Conservation (phyloP, 2,329 filamentous ascomycete genomes). For the Pyrenophora seminiperda region DNA sequence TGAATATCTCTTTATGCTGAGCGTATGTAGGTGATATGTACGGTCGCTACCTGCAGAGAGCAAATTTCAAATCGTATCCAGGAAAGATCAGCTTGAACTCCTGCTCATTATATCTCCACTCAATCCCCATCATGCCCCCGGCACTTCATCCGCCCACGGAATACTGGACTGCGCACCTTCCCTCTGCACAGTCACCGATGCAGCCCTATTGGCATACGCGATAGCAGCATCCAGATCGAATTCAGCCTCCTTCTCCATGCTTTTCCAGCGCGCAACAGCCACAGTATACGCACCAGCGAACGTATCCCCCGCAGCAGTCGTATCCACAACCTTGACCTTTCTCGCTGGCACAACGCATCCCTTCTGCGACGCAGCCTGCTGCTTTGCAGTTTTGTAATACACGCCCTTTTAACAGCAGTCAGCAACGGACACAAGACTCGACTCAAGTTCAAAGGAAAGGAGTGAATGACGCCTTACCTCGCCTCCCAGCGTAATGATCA, state of each 20-base stretch:
- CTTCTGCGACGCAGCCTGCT: conserved; percentile 50
- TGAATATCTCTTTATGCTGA: too few relatives aligned
- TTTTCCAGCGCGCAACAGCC: conserved; percentile 62
- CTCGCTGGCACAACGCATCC: conserved; percentile 63
- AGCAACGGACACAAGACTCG: conserved; percentile 19
- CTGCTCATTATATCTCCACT: too few relatives aligned
- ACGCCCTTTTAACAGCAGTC: conserved; percentile 42
- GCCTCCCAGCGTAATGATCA: conserved; percentile 83
- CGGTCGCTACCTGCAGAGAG: too few relatives aligned
- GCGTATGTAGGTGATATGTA: too few relatives aligned
- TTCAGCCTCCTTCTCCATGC: conserved; percentile 48
- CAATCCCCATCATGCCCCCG: conserved; percentile 17
- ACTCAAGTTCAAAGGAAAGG: too few relatives aligned
- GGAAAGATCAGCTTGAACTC: too few relatives aligned
- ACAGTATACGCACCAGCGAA: conserved; percentile 90
- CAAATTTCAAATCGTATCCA: too few relatives aligned
- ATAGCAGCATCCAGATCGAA: conserved; percentile 64
- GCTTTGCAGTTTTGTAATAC: conserved; percentile 52
- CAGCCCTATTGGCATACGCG: conserved; percentile 64
- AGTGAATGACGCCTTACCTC: conserved; percentile 62
- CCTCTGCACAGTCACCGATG: conserved; percentile 69
- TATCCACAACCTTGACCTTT: conserved; percentile 83
- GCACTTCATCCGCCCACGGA: conserved; percentile 65
- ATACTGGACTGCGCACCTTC: conserved; percentile 70
- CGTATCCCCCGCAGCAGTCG: conserved; percentile 91